Evolutionary conservation across 805 yeast genomes (phyloP).

Genomic region (Metschnikowia borealis): DNA sequence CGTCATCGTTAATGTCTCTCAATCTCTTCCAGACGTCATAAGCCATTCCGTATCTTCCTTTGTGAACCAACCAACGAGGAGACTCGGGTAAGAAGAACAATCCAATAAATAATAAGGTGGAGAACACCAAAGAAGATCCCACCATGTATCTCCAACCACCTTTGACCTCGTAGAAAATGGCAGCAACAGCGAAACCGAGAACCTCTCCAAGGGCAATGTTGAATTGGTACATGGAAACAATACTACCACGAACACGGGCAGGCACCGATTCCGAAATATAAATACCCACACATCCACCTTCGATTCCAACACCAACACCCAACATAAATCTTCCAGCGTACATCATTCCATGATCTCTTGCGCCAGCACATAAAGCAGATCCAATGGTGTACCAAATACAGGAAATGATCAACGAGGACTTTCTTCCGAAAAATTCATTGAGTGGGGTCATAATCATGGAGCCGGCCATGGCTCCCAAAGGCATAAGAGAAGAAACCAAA

Average conservation of each 20-base stretch:
- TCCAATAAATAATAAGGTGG: slow-evolving; percentile 48
- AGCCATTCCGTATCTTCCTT: slow-evolving; percentile 49
- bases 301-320: slow-evolving; percentile 65
- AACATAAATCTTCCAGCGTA: slow-evolving; percentile 53
- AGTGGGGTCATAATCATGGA: slow-evolving; percentile 57
- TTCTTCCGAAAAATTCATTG: slow-evolving; percentile 54
- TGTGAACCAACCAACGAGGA: slow-evolving; percentile 56
- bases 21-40: slow-evolving; percentile 53
- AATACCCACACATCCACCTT: slow-evolving; percentile 61
- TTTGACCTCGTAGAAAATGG: slow-evolving; percentile 51
- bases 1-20: slow-evolving; percentile 43
- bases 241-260: slow-evolving; percentile 52
- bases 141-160: slow-evolving; percentile 67
- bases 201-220: slow-evolving; percentile 66
- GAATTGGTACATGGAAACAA: slow-evolving; percentile 61
- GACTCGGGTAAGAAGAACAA: slow-evolving; percentile 57
- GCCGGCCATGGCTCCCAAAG: slow-evolving; percentile 67
- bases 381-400: slow-evolving; percentile 61
- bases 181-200: slow-evolving; percentile 59
- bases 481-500: slow-evolving; percentile 56
- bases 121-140: slow-evolving; percentile 59
- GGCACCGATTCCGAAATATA: slow-evolving; percentile 62
- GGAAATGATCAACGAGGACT: slow-evolving; percentile 50
- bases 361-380: slow-evolving; percentile 50
- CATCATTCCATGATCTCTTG: slow-evolving; percentile 36